A percentile compares a stretch with the other conserved stretches of the same genome.
phyloP scores from a whole-genome alignment of 1,284 basidiomycete genomes.

The Ceratobasidium sp. region DNA sequence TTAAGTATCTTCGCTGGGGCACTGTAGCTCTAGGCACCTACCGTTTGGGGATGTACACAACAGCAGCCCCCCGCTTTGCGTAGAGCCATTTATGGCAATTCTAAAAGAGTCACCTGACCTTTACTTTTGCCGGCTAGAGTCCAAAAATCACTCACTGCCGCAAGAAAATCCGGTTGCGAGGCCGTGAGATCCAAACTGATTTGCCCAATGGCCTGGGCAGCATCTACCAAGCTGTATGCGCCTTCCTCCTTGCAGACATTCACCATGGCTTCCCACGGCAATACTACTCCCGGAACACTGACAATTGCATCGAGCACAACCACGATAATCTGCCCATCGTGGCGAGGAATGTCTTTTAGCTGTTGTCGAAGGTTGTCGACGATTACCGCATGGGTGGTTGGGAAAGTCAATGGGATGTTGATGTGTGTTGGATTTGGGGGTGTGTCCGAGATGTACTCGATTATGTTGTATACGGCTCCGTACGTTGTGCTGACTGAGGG shows the following conservation, averaged over 20 bases:
- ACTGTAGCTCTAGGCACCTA: slow-evolving; percentile 53
- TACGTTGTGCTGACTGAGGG: slow-evolving; percentile 74
- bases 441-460: slow-evolving; percentile 70
- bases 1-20: slow-evolving; percentile 13
- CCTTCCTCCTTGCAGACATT: slow-evolving; percentile 74
- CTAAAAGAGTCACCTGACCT: slow-evolving; percentile 53
- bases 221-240: slow-evolving; percentile 80
- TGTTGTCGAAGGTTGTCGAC: slow-evolving; percentile 64
- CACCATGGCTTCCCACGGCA: slow-evolving; percentile 86
- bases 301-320: slow-evolving; percentile 81
- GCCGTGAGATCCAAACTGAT: slow-evolving; percentile 68
- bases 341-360: slow-evolving; percentile 54
- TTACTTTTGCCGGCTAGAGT: not conserved
- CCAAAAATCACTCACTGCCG: slow-evolving; percentile 64
- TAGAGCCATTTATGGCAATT: slow-evolving; percentile 90
- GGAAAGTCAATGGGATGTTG: slow-evolving; percentile 68
- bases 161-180: slow-evolving; percentile 79
- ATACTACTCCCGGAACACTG: slow-evolving; percentile 72
- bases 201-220: slow-evolving; percentile 79
- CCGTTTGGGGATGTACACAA: slow-evolving; percentile 83
- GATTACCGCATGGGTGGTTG: slow-evolving; percentile 70
- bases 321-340: slow-evolving; percentile 64
- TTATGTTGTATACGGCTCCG: slow-evolving; percentile 65
- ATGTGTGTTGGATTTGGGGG: slow-evolving; percentile 65
- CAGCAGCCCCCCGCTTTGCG: slow-evolving; percentile 74